Conservation (phyloP, 306 rosid genomes). For the Quercus agrifolia region DNA sequence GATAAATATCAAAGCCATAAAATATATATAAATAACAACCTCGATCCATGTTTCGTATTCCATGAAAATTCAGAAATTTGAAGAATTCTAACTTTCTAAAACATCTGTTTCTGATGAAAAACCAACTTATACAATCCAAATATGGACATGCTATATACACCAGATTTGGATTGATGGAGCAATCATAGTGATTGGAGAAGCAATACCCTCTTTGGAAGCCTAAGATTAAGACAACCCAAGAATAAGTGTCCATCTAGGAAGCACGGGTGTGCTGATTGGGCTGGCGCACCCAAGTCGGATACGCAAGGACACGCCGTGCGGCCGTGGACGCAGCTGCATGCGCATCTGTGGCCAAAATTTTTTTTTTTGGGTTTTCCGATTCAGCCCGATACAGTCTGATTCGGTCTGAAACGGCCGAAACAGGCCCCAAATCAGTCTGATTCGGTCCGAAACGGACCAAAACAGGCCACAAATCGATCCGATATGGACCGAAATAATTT, state of each 20-base stretch:
- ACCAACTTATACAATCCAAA: background rate
- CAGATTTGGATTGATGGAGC: no score
- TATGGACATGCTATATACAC: background rate
- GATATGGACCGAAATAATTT: no score
- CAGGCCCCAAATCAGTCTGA: no score
- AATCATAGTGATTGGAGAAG: no score
- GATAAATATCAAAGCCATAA: background rate
- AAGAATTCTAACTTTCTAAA: background rate
- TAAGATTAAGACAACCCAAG: no score
- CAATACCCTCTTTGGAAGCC: no score
- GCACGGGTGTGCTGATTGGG: rapidly evolving
- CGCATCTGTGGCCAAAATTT: rapidly evolving
- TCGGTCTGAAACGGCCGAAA: no score
- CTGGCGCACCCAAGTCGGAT: rapidly evolving
- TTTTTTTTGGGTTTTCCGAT: no score
- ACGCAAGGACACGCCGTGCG: rapidly evolving
- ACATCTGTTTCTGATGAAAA: background rate
- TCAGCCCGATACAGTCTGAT: rapidly evolving
- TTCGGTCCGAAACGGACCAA: no score
- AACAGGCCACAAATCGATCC: rapidly evolving
- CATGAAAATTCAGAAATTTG: background rate
- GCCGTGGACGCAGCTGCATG: rapidly evolving
- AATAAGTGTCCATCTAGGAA: no score
- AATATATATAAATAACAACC: background rate
- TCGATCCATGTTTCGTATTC: background rate